Base-by-base conservation (phyloP, 257 asterid genomes). In the Forsythia suspensa region DNA sequence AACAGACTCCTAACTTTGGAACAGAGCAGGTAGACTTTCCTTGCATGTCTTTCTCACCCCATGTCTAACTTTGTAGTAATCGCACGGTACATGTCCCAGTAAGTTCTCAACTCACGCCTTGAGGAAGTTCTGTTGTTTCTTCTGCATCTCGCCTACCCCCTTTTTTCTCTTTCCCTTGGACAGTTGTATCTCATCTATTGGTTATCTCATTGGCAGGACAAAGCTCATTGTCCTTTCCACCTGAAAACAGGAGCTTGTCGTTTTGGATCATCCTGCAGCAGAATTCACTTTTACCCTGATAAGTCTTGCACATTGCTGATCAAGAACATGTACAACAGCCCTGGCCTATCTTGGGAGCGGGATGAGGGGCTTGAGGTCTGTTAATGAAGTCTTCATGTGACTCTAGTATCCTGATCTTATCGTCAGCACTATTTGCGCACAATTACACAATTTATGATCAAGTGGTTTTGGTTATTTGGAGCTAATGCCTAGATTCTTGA, bases 311-410 rank as follows among this genome's bases (percentile, higher is more conserved):
- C 98, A 68, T 74, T 95, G 85, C 96, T 95, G 46, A 85, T 95
- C 78, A 95, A 92, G 89, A 93, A 93, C 88, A 95, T 95, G 98
- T 95, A 95, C 76, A 87, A 73, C 37, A 98, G 99, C 77, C 98
- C 97, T 82, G 99, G 98, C 77, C 92, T 93, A 79, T 94, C 96
- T 74, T 95, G 97, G 99, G 99, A 93, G 90, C 98, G 92, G 86
- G 99, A 95, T 82, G 99, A 95, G 86, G 96, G 97, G 88, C 99
- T 95, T 84, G 99, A 95, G 99, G 99, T 95, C 99, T 95, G 99
- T 95, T 93, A 90, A 85, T 87, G 92, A 83, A 84, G 92, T 89
- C 93, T 88, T 81, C 95, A 86, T 85, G 97, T 86, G 97, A 88
- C 93, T 89, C 82, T 85, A 84, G 99, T 95, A 95, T 95, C 99